Conservation (phyloP, 2,329 filamentous ascomycete genomes). For the Claviceps africana region DNA sequence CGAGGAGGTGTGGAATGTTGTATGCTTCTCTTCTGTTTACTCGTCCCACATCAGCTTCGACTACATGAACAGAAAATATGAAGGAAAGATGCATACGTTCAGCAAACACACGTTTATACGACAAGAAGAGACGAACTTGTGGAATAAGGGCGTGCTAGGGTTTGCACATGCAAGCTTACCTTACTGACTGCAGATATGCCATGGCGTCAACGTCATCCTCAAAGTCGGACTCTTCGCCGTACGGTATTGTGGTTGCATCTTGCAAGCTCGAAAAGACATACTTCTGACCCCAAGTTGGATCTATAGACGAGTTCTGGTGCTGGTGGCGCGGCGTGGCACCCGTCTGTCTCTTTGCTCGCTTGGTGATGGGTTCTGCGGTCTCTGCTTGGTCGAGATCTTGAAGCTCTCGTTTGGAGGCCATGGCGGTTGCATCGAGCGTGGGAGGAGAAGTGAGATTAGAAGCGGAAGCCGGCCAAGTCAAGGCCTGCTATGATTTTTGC, state of each 20-base stretch:
- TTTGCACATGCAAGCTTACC: slow-evolving; percentile 33
- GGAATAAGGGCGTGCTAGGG: background rate
- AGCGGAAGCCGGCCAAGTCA: background rate
- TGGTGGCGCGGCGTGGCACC: slow-evolving; percentile 23
- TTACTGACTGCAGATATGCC: slow-evolving; percentile 56
- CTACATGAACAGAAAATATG: background rate
- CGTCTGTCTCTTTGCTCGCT: slow-evolving; percentile 12
- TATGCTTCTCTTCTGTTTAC: slow-evolving; percentile 58
- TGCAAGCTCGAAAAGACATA: slow-evolving; percentile 55
- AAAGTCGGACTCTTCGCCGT: slow-evolving; percentile 48
- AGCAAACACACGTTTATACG: background rate
- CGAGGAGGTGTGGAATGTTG: slow-evolving; percentile 56
- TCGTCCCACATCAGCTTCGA: slow-evolving; percentile 35
- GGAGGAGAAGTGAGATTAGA: no score
- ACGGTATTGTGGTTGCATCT: slow-evolving; percentile 28
- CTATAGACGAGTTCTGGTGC: slow-evolving; percentile 32
- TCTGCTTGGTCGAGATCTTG: slow-evolving; percentile 18
- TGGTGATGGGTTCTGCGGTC: slow-evolving; percentile 12
- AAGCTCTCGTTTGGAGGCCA: slow-evolving; percentile 23
- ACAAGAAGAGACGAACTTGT: background rate
- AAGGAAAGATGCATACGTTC: background rate
- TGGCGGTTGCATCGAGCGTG: slow-evolving; percentile 7
- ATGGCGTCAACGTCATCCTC: slow-evolving; percentile 55
- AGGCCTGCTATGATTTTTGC: background rate
- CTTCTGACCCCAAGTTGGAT: slow-evolving; percentile 57